Evolutionary conservation across 23 red algal species (phyloP), one percentile per base, ranked within the genome.

Genomic region (Gracilaria caudata): DNA sequence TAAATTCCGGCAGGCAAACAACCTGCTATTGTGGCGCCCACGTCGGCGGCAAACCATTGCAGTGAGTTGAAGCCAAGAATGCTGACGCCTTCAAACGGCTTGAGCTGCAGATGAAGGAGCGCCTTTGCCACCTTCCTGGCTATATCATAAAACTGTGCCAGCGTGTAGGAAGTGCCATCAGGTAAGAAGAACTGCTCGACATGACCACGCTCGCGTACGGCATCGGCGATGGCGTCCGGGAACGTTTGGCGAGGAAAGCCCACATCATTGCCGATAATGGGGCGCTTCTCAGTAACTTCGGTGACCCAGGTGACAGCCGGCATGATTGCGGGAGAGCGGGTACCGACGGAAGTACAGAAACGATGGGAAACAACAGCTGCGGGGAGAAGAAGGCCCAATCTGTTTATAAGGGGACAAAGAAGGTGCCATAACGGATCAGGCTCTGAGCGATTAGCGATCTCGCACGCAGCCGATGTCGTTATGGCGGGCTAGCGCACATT

Each of bases 51-150:
- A 53, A 94, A 86, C 90, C 92, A 98, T 47, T 83, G 30, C 17
- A 93, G 55, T 40, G 85, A 68, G 79, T 98, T 98, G 63, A 83
- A 88, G 51, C 89, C 92, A 46, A 94, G 78, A 58, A 98, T 98
- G 36, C 72, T 56, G n/a, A 89, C 90, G 19, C 85, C 89, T 16
- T 91, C 90, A 26, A 64, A 82, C 30, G 19, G 82, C 54, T 26
- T 30, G 20, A 94, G 43, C 2, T 83, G 82, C 13, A 89, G 55
- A 17, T 64, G 73, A 12, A 92, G 3, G 17, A 92, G 38, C 30
- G 92, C 78, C 16, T 89, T 86, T n/a, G 79, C 96, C 0, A 86
- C 78, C 3, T 29, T 23, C 28, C 83, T 64, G 36, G 77, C 39
- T 12, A 82, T 30, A 7, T 2, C 46, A 77, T 86, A 86, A 43